phyloP scores from a whole-genome alignment of 1,139 yeast genomes.

The Hyphopichia wangnamkhiaoensis region DNA sequence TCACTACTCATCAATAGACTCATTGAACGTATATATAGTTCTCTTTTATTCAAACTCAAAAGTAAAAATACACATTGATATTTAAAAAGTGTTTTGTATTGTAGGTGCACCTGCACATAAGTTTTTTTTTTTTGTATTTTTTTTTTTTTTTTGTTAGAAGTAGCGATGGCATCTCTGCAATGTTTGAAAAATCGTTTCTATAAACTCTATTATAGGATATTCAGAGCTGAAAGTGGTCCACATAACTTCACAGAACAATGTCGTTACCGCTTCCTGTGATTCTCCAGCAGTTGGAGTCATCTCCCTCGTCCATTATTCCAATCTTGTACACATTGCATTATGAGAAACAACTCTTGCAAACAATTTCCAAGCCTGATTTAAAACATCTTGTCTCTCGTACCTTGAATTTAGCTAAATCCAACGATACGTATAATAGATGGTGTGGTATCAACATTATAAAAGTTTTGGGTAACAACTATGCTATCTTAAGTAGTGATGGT shows the following conservation, averaged over 20 bases:
- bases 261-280: conserved; percentile 36
- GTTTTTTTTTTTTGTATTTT: too few species aligned
- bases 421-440: conserved; percentile 56
- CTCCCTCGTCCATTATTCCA: conserved; percentile 39
- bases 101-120: too few species aligned
- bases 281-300: conserved; percentile 33
- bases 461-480: conserved; percentile 53
- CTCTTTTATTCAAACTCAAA: too few species aligned
- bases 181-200: too few species aligned
- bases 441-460: conserved; percentile 59
- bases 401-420: conserved; percentile 53
- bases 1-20: too few species aligned
- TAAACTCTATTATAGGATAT: too few species aligned
- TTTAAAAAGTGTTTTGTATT: too few species aligned
- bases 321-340: conserved; percentile 30
- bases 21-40: too few species aligned
- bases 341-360: conserved; percentile 33
- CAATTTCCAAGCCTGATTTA: conserved; percentile 51
- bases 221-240: too few species aligned
- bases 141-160: not conserved
- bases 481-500: conserved; percentile 61
- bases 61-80: too few species aligned
- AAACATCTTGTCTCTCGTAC: conserved; percentile 59
- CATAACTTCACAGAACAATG: conserved; percentile 16
- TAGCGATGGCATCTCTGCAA: not conserved